Conservation (phyloP, 1,284 basidiomycete genomes). For the Fereydounia khargensis region DNA sequence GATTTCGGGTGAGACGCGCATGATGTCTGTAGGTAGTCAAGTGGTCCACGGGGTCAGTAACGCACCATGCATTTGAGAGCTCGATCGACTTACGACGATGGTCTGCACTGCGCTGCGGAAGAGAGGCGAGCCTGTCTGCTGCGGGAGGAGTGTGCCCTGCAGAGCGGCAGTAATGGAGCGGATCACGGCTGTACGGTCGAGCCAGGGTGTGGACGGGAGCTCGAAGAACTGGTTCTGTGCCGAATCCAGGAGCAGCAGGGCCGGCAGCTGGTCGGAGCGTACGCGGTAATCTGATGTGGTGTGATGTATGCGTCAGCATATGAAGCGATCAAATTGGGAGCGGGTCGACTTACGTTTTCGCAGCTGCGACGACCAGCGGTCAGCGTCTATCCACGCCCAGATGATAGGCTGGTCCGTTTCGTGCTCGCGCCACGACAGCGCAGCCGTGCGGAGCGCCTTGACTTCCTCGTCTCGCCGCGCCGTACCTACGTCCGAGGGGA, state of each 20-base stretch:
- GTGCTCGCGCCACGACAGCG: conserved; percentile 28
- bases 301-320: too few species aligned
- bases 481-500: conserved; percentile 10
- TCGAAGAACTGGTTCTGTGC: conserved; percentile 30
- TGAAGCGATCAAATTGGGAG: too few species aligned
- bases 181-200: conserved; percentile 12
- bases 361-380: conserved; percentile 42
- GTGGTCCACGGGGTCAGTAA: conserved; percentile 18
- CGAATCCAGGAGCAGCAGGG: conserved; percentile 36
- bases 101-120: too few species aligned
- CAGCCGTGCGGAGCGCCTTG: conserved; percentile 17
- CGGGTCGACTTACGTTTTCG: conserved; percentile 31
- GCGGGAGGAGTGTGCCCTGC: conserved; percentile 10
- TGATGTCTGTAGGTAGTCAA: conserved; percentile 10
- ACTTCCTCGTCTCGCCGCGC: conserved; percentile 33
- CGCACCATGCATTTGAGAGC: conserved; percentile 29
- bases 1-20: conserved; percentile 14
- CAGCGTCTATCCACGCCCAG: conserved; percentile 53
- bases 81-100: conserved; percentile 27
- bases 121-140: too few species aligned
- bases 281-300: too few species aligned
- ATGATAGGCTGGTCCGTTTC: conserved; percentile 10
- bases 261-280: too few species aligned
- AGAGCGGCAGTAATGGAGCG: conserved; percentile 7
- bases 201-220: conserved; percentile 19